Percentiles rank a stretch among this genome's conserved stretches.
Evolutionary conservation across 371 early-diverging fungal species (phyloP).

Genomic region (Globomyces sp.): DNA sequence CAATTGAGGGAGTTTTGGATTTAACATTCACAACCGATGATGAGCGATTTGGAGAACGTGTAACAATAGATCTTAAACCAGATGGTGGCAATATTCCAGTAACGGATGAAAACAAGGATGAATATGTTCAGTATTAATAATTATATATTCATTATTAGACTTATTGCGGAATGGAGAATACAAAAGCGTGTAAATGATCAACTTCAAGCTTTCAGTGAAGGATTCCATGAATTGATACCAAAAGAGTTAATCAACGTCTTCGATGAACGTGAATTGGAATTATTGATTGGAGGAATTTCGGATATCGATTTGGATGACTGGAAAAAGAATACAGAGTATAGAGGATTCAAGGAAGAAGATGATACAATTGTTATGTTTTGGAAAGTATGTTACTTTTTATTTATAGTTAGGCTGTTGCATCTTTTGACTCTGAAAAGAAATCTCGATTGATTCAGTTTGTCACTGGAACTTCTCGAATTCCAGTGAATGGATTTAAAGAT

Average conservation of each 20-base stretch:
- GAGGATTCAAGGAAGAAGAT: constrained; percentile 94
- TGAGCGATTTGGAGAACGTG: constrained; percentile 89
- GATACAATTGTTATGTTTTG: constrained; percentile 98
- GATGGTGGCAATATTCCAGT: constrained; percentile 90
- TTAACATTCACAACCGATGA: constrained; percentile 90
- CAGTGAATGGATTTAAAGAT: constrained; percentile 98
- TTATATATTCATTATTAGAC: constrained; percentile 33
- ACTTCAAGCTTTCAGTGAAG: constrained; percentile 88
- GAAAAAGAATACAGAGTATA: constrained; percentile 97
- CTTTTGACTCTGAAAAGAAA: constrained; percentile 84
- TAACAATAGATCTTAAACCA: constrained; percentile 87
- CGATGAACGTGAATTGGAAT: constrained; percentile 97
- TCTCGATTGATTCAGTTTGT: constrained; percentile 96
- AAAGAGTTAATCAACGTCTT: constrained; percentile 91
- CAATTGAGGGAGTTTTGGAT: constrained; percentile 83
- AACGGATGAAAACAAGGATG: constrained; percentile 94
- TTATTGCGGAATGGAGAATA: constrained; percentile 83
- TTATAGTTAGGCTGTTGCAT: background rate
- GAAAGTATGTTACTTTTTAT: constrained; percentile 58
- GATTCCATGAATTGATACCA: constrained; percentile 95
- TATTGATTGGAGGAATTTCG: constrained; percentile 95
- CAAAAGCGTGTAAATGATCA: constrained; percentile 89
- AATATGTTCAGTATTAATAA: constrained; percentile 78
- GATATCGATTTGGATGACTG: constrained; percentile 99
- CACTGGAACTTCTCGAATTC: constrained; percentile 97